Base-by-base conservation (phyloP, 768 basidiomycete genomes). In the Arthromyces matolae region DNA sequence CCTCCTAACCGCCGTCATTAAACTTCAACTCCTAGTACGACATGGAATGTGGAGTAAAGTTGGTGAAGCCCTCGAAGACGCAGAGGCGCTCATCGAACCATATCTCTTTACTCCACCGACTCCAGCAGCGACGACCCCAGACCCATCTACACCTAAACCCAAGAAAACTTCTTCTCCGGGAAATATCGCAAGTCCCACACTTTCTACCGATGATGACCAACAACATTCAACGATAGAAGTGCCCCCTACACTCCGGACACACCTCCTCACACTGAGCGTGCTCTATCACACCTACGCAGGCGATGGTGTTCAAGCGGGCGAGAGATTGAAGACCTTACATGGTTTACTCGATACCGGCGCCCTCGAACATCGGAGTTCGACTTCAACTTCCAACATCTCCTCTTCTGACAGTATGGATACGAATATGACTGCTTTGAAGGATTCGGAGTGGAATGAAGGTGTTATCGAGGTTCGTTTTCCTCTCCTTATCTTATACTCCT, bases 261-360 rank as follows among this genome's bases (percentile, higher is more conserved):
- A 89, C 56, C 61, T 79, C 8, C 78, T 90, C 19, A 73, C 87
- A 40, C 64, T 87, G 18, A 73, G 79, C 3, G 70, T 86, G 8
- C 61, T 83, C 18, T 86, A 76, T 57, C 71, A 80, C 55, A 85
- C 84, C 0, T 81, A 86, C 53, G 64, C 65, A 0, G 85, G 85
- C 6, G 67, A 71, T 42, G n/a, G n/a, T n/a, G 68, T 76, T 5
- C 59, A 68, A 14, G 66, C 70, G n/a, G n/a, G n/a, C n/a, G n/a
- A n/a, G n/a, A 68, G 86, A 16, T 64, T 89, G 28, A 69, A 74
- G 29, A 70, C 71, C 36, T 62, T 91, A 1, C 88, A 91, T 60
- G 70, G 75, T n/a, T 62, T 87, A 22, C 72, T 90, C 42, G 89
- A 90, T 57, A 68, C 74, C 1, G 81, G 78, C 2, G 75, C 71